phyloP scores from a whole-genome alignment of 805 yeast genomes.

The Zygosaccharomyces kombuchaensis region DNA sequence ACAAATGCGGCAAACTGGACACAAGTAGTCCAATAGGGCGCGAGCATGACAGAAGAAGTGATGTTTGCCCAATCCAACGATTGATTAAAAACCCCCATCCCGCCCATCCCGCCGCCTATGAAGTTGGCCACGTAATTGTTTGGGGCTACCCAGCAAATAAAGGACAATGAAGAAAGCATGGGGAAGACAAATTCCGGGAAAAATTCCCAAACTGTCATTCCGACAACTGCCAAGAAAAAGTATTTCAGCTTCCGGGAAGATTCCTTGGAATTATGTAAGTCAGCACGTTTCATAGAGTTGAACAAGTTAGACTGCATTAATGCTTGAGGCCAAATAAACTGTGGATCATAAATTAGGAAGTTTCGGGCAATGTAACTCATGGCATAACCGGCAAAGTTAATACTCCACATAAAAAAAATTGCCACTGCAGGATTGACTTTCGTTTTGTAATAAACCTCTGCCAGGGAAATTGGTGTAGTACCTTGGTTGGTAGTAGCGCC shows the following conservation, averaged over 20 bases:
- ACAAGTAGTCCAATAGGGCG: slow-evolving; percentile 50
- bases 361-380: slow-evolving; percentile 48
- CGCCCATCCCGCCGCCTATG: slow-evolving; percentile 51
- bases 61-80: slow-evolving; percentile 52
- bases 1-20: slow-evolving; percentile 46
- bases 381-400: slow-evolving; percentile 50
- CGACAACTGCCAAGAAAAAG: slow-evolving; percentile 36
- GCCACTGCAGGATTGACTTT: slow-evolving; percentile 37
- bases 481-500: slow-evolving; percentile 52
- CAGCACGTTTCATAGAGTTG: slow-evolving; percentile 23
- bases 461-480: slow-evolving; percentile 42
- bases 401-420: slow-evolving; percentile 46
- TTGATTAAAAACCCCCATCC: slow-evolving; percentile 47
- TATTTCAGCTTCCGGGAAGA: slow-evolving; percentile 31
- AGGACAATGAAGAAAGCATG: slow-evolving; percentile 45
- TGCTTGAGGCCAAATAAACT: slow-evolving; percentile 46
- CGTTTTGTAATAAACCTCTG: slow-evolving; percentile 36
- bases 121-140: slow-evolving; percentile 39
- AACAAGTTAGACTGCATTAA: slow-evolving; percentile 47
- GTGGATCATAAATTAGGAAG: slow-evolving; percentile 43
- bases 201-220: slow-evolving; percentile 44
- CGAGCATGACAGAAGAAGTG: slow-evolving; percentile 46
- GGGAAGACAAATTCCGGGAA: slow-evolving; percentile 48
- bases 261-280: neutral
- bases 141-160: slow-evolving; percentile 49